These are phyloP conservation scores for Penicillium waksmanii DNA, from an alignment of 495 filamentous ascomycete species.

Conservation along the genomic window DNA sequence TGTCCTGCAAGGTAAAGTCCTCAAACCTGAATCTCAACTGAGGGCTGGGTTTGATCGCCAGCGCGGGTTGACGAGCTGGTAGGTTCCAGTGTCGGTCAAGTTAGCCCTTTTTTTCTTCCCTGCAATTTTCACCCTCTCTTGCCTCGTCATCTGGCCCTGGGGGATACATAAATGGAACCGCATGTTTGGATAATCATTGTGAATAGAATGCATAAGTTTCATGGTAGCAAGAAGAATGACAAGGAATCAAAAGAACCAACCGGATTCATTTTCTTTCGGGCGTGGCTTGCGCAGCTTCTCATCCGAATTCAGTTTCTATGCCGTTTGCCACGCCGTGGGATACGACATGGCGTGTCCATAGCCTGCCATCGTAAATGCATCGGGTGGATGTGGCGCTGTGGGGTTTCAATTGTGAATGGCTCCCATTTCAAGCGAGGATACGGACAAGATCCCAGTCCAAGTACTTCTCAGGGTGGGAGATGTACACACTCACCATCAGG, in stretches of 20 bases:
- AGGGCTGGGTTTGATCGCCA: conserved; percentile 87
- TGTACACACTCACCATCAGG: too few relatives aligned
- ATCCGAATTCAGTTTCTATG: neutral
- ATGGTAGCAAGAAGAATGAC: neutral
- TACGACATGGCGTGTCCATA: conserved; percentile 1
- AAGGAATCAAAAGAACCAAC: neutral
- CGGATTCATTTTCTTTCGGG: neutral
- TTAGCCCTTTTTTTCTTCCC: neutral
- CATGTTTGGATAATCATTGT: neutral
- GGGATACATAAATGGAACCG: neutral
- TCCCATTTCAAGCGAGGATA: neutral
- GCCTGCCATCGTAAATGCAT: neutral
- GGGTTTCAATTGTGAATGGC: neutral
- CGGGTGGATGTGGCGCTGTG: neutral
- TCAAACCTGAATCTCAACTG: conserved; percentile 82
- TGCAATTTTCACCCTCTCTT: neutral
- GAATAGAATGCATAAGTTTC: conserved; percentile 1
- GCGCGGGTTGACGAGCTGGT: conserved; percentile 88
- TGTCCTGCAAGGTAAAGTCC: conserved; percentile 88
- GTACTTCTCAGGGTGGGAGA: too few relatives aligned
- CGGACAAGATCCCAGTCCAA: too few relatives aligned
- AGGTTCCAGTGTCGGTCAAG: neutral
- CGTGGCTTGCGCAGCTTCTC: conserved; percentile 1
- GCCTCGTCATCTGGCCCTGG: neutral
- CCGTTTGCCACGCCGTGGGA: conserved; percentile 5